Evolutionary conservation across 768 basidiomycete genomes (phyloP), one percentile per base, ranked within the genome.

Genomic region (Boletus subcaerulescens): DNA sequence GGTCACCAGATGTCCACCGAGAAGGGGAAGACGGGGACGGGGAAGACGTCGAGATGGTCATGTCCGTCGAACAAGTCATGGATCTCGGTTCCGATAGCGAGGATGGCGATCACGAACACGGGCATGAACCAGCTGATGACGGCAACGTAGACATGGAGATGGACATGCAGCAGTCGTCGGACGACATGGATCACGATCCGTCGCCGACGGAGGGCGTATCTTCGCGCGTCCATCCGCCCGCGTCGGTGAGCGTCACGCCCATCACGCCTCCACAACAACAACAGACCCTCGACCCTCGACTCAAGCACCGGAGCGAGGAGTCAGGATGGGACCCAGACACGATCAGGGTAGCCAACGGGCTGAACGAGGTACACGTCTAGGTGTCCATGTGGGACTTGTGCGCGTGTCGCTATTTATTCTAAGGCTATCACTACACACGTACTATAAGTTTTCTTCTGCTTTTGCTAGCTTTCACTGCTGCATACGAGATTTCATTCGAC

Each of bases 31-130:
- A 62, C 4, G 52, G 20, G 7, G 65, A 61, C 2, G 65, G 45
- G 3, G 72, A 63, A 29, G 72, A 65, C 14, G 65, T 61, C 3
- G 63, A 58, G 42, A 67, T 73, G 69, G 45, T 67, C 52, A 71
- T 77, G 71, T 73, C 76, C 5, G 73, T 76, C 20, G 76, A 76
- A 51, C 75, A 76, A 49, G 73, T 72, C 3, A 78, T 79, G 75
- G 77, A 76, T 54, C 69, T 79, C 52, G 77, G 69, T 2, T 71
- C 73, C 4, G 71, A 68, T 9, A 72, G 68, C 29, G 74, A 73
- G 22, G 69, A 70, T 7, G 60, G 45, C 33, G 61, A 71, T 15
- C 50, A 31, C 7, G 57, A 49, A 13, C 53, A 31, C 24, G 58
- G 39, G 9, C 55, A 26, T 26, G 26, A 6, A 9, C 29, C 17